phyloP scores from a whole-genome alignment of 2,329 filamentous ascomycete species.

The Fusarium sp. region DNA sequence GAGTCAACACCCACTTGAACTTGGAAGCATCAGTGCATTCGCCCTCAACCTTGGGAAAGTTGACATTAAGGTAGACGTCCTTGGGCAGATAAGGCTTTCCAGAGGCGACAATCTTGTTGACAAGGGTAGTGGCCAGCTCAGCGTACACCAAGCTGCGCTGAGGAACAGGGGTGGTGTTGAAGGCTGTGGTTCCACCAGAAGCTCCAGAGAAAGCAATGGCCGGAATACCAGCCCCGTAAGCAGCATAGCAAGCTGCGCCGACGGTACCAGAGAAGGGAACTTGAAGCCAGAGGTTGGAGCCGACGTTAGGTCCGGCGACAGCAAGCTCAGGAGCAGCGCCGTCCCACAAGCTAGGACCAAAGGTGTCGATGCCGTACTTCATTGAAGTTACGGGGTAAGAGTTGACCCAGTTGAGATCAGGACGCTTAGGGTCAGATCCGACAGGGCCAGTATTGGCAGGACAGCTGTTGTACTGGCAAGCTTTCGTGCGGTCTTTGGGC shows the following conservation, averaged over 20 bases:
- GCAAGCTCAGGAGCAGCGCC: constrained; percentile 71
- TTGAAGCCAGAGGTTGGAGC: constrained; percentile 69
- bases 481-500: constrained; percentile 62
- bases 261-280: constrained; percentile 77
- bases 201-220: constrained; percentile 78
- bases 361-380: constrained; percentile 72
- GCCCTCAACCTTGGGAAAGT: constrained; percentile 70
- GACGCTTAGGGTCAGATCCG: constrained; percentile 65
- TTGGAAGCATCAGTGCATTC: constrained; percentile 66
- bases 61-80: constrained; percentile 77
- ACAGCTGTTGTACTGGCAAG: constrained; percentile 76
- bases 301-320: constrained; percentile 75
- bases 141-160: constrained; percentile 73
- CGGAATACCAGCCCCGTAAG: constrained; percentile 68
- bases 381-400: constrained; percentile 77
- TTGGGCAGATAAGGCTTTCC: constrained; percentile 75
- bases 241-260: constrained; percentile 74
- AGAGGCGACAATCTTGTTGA: constrained; percentile 66
- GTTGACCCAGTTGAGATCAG: constrained; percentile 79
- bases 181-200: constrained; percentile 66
- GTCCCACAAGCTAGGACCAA: constrained; percentile 68
- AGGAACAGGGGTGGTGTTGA: constrained; percentile 68
- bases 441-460: constrained; percentile 68
- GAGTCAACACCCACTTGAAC: constrained; percentile 75
- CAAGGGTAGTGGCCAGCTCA: constrained; percentile 72